Evolutionary conservation across 139 green algal species (phyloP).

Genomic region (Marvania coccoides): DNA sequence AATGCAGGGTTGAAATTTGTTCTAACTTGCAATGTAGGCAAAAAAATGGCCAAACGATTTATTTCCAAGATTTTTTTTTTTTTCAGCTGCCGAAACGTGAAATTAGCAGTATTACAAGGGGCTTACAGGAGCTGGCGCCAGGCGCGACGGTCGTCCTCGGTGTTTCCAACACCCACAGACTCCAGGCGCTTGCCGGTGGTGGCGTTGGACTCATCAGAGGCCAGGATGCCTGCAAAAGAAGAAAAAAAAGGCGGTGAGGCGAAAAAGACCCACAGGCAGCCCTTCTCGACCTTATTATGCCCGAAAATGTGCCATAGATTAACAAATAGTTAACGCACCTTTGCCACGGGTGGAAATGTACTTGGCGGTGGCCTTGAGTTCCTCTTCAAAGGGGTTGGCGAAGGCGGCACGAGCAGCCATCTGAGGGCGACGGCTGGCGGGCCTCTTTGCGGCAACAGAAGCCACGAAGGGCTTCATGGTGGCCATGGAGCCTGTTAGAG

Average conservation of each 20-base stretch:
- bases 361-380: slow-evolving; percentile 58
- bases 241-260: neutral
- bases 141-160: slow-evolving; percentile 65
- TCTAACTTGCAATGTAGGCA: too few species aligned
- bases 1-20: too few species aligned
- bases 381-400: slow-evolving; percentile 52
- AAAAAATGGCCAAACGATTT: too few species aligned
- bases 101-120: too few species aligned
- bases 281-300: neutral
- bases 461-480: neutral
- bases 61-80: too few species aligned
- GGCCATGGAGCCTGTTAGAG: neutral
- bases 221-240: slow-evolving; percentile 48
- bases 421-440: neutral
- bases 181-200: slow-evolving; percentile 83
- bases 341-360: slow-evolving; percentile 51
- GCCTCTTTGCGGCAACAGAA: neutral
- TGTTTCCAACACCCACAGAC: slow-evolving; percentile 77
- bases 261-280: neutral
- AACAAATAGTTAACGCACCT: slow-evolving; percentile 12
- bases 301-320: neutral
- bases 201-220: slow-evolving; percentile 77
- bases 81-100: too few species aligned
- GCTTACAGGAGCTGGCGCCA: slow-evolving; percentile 82
- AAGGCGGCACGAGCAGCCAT: neutral